phyloP scores from a whole-genome alignment of 2,329 filamentous ascomycete genomes.

The Lachnellula occidentalis region DNA sequence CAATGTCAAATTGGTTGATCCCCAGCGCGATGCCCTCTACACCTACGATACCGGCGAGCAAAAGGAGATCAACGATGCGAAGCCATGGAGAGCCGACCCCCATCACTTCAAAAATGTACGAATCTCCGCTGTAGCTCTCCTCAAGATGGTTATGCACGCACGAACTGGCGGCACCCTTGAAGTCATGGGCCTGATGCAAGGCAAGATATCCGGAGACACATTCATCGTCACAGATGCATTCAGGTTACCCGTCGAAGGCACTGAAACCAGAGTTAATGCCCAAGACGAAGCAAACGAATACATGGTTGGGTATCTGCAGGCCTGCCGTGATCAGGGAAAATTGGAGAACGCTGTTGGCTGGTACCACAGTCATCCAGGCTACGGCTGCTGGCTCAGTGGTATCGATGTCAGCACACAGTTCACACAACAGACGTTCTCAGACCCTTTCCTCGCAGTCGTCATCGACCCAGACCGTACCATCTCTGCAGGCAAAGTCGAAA shows the following conservation, averaged over 20 bases:
- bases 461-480: constrained; percentile 96
- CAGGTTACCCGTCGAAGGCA: constrained; percentile 89
- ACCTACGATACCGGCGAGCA: constrained; percentile 67
- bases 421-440: constrained; percentile 77
- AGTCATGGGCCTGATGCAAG: constrained; percentile 98
- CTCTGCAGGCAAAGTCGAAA: constrained; percentile 87
- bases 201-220: constrained; percentile 77
- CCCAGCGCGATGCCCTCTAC: constrained; percentile 86
- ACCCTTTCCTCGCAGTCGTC: constrained; percentile 92
- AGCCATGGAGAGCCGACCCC: constrained; percentile 73
- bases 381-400: constrained; percentile 95
- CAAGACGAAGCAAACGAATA: constrained; percentile 97
- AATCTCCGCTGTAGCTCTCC: constrained; percentile 85
- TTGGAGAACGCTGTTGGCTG: constrained; percentile 93
- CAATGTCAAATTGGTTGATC: constrained; percentile 75
- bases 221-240: constrained; percentile 95
- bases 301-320: constrained; percentile 77
- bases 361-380: constrained; percentile 97
- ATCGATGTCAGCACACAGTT: constrained; percentile 90
- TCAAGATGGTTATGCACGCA: constrained; percentile 99
- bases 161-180: constrained; percentile 89
- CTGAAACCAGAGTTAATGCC: constrained; percentile 96
- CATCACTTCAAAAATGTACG: constrained; percentile 91
- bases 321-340: constrained; percentile 69
- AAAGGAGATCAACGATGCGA: constrained; percentile 55